Base-by-base conservation (phyloP, 2,329 filamentous ascomycete species). In the Alternaria infectoria region DNA sequence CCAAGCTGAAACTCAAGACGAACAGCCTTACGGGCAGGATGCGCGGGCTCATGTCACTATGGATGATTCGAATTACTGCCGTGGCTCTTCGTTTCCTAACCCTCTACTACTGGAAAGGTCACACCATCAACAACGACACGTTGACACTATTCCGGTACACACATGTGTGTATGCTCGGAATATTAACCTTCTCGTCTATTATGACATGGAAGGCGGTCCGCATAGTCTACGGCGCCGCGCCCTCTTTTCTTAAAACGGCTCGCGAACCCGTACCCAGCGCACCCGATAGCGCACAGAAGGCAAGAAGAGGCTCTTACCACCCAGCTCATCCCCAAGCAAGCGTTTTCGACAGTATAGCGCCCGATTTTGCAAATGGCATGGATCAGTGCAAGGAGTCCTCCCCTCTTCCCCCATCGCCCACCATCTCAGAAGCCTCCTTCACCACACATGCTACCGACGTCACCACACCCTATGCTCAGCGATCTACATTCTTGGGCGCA, bases 1-100 rank as follows among this genome's bases (percentile, higher is more conserved):
- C 89, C 0, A 86, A 86, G 62, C 87, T 91, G 67, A 84, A 87
- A 32, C 84, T 89, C 69, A 86, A 89, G 87, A 58, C 90, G 86
- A 74, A 86, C 83, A 26, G 85, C 81, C 65, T 88, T 87, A 71
- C 74, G 3, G 76, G 75, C 15, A 71, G 75, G 60, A 82, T 92
- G 30, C 75, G 85, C 4, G 89, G 90, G 0, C 84, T 92, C 12
- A 81, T 83, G 4, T 84, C 87, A 55, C 91, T 91, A 85, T 92
- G 92, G 73, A 84, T 83, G 1, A 86, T 90, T 64, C 91, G 93
- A 72, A 74, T 85, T 2, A 74, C 90, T 30, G 83, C 89, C 21
- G 74, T 92, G 11, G 74, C 85, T 6, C 79, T 89, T 11, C 86
- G 91, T 40, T 77, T 85, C 45, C 70, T 85, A 11, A 77, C 75